Conservation (phyloP, 2,329 filamentous ascomycete genomes). For the Colletotrichum cuscutae region DNA sequence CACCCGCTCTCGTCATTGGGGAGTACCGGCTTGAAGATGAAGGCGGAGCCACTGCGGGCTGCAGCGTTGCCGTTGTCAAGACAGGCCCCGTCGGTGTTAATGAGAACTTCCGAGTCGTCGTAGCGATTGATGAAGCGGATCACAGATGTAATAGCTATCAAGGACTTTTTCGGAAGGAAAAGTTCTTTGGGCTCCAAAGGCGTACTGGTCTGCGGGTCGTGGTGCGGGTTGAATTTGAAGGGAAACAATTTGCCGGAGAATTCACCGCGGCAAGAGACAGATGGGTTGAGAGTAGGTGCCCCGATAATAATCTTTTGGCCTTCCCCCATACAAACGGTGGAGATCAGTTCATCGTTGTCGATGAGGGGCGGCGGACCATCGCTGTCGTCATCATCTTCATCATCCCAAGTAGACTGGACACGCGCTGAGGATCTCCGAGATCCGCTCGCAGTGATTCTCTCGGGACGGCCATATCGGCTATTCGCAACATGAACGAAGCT, state of each 20-base stretch:
- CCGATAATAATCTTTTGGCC: too few species aligned
- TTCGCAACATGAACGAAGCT: slow-evolving; percentile 48
- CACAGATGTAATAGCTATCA: too few species aligned
- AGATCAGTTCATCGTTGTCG: too few species aligned
- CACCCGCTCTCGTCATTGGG: slow-evolving; percentile 27
- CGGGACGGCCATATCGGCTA: slow-evolving; percentile 44
- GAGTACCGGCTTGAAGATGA: slow-evolving; percentile 41
- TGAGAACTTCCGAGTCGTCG: slow-evolving; percentile 46
- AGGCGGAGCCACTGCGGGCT: slow-evolving; percentile 52
- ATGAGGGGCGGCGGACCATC: not conserved
- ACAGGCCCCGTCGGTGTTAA: slow-evolving; percentile 60
- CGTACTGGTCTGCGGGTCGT: too few species aligned
- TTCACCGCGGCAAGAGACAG: too few species aligned
- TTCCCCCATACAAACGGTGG: too few species aligned
- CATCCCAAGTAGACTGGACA: not conserved
- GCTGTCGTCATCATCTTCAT: not conserved
- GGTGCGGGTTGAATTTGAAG: too few species aligned
- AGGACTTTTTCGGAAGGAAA: too few species aligned
- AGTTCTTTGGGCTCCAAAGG: too few species aligned
- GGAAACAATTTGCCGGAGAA: too few species aligned
- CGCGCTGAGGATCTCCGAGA: not conserved
- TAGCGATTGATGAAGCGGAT: slow-evolving; percentile 44
- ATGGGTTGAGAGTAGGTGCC: too few species aligned
- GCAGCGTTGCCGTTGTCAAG: slow-evolving; percentile 51
- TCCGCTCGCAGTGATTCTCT: not conserved